Conservation (phyloP, 352 stramenopile species). For the Salisapilia sapeloensis region DNA sequence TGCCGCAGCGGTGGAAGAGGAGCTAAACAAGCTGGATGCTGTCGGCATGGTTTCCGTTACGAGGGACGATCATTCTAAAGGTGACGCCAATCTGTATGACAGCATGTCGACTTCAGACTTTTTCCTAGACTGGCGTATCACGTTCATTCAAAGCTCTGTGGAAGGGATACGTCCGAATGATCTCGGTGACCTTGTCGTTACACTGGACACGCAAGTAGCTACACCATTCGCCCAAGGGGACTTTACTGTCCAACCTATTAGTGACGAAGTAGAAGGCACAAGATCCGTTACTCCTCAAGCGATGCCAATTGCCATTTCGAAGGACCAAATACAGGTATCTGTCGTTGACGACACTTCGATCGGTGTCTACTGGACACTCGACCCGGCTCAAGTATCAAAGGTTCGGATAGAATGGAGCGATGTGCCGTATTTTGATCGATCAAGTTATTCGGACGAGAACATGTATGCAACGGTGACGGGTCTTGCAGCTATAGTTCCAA, state of each 20-base stretch:
- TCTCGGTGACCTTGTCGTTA: constrained; percentile 18
- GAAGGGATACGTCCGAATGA: constrained; percentile 28
- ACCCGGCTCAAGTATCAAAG: constrained; percentile 14
- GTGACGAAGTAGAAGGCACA: too few relatives aligned
- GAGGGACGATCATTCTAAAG: constrained; percentile 41
- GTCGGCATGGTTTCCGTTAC: constrained; percentile 39
- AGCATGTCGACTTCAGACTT: constrained; percentile 8
- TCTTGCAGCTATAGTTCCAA: constrained; percentile 27
- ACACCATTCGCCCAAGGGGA: constrained; percentile 6
- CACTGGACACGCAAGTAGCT: constrained; percentile 7
- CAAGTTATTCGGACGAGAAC: constrained; percentile 10
- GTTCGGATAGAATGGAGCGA: constrained; percentile 80
- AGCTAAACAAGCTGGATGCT: constrained; percentile 23
- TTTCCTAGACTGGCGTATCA: constrained; percentile 59
- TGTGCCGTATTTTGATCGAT: constrained; percentile 18
- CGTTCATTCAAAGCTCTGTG: constrained; percentile 29
- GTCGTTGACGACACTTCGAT: constrained; percentile 39
- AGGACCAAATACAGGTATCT: constrained; percentile 28
- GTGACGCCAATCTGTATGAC: constrained; percentile 21
- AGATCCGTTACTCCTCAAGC: constrained; percentile 18
- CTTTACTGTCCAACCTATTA: constrained; percentile 12
- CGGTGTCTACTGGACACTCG: constrained; percentile 38
- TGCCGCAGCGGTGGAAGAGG: constrained; percentile 26
- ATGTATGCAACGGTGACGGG: constrained; percentile 26
- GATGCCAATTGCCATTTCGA: constrained; percentile 28